Evolutionary conservation across 192 early-diverging fungal species (phyloP).

Genomic region (Umbelopsis ramanniana): DNA sequence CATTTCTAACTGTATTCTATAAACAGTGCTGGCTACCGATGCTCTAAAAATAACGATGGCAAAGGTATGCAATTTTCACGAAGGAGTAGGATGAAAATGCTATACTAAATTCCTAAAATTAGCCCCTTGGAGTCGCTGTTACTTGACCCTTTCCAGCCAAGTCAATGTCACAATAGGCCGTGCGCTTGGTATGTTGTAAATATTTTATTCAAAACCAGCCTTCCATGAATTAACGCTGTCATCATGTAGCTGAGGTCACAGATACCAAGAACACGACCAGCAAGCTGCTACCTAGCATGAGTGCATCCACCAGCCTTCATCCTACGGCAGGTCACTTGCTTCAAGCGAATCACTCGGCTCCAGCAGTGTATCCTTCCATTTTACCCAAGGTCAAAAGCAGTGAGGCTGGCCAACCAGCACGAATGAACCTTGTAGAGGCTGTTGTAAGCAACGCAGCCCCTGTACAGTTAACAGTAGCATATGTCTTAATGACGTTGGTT

Average conservation of each 20-base stretch:
- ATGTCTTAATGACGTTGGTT: not conserved
- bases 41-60: constrained; percentile 20
- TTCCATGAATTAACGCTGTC: too few relatives aligned
- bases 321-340: too few relatives aligned
- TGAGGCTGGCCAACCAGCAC: not conserved
- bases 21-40: constrained; percentile 18
- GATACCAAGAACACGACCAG: not conserved
- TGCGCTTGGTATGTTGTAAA: not conserved
- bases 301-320: too few relatives aligned
- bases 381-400: not conserved
- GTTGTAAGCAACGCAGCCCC: not conserved
- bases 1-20: not conserved
- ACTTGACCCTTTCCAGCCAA: not conserved
- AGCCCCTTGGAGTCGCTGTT: constrained; percentile 22
- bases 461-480: not conserved
- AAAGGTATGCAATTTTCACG: constrained; percentile 3
- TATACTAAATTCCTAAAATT: not conserved
- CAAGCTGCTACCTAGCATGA: not conserved
- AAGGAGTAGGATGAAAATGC: not conserved
- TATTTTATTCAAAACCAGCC: too few relatives aligned
- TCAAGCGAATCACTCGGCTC: not conserved
- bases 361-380: not conserved
- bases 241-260: not conserved
- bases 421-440: not conserved
- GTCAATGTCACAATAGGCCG: not conserved